Base-by-base conservation (phyloP, 768 basidiomycete genomes). In the Gloeopeniophorella convolvens region DNA sequence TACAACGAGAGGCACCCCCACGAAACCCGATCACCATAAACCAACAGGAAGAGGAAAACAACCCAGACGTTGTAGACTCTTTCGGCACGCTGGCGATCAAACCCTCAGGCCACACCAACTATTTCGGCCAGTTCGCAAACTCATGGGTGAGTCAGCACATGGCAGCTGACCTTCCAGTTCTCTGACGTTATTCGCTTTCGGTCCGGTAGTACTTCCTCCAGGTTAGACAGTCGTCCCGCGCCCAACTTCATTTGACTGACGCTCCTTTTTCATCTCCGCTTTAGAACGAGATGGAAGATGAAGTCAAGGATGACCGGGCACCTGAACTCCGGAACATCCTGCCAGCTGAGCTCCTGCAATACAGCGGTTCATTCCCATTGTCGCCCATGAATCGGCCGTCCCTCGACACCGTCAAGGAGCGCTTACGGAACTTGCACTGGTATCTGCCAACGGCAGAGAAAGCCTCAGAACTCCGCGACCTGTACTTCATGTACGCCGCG, bases 61-160 rank as follows among this genome's bases (percentile, higher is more conserved):
- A 77, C 48, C 76, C 77, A 7, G 85, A 89, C 58, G 73, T 87
- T 37, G 78, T 88, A 4, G 85, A 88, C 63, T 85, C 87, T 9
- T 88, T 88, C 63, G 87, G 87, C 16, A 84, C 85, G 0, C 68
- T 89, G n/a, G 79, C 82, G 10, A 84, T 89, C 57, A 82, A 73
- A 40, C 67, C 82, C 18, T 79, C 82, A 1, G 87, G 87, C 6
- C 77, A 80, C 37, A 77, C 85, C 20, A 88, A 83, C 60, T 89
- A 85, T 60, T 87, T 76, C 56, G 85, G 86, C 10, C 81, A 82
- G 27, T 84, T 75, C 20, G 86, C 86, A 18, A 86, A 81, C 56
- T 88, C 86, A 11, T 86, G 79, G 79, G 86, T 87, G 60, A 55
- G 80, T 64, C 20, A 36, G 42, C 31, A 42, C 37, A 40, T 42